Evolutionary conservation across 495 filamentous ascomycete genomes (phyloP), one percentile per base, ranked within the genome.

Genomic region (Aspergillus baeticus): DNA sequence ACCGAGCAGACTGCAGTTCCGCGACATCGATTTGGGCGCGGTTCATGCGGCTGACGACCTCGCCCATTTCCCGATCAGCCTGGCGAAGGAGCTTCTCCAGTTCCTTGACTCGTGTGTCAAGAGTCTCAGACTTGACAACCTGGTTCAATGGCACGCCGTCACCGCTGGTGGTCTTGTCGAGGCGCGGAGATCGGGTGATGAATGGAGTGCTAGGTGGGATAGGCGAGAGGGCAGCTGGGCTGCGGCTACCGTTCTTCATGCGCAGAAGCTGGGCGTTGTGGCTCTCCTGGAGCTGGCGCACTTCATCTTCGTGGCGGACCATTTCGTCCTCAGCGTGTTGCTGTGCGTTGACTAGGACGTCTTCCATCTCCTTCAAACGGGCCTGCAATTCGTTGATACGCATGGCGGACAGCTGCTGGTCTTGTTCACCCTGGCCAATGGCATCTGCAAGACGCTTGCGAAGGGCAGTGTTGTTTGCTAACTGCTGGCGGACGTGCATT

Each of bases 11-110:
- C 72, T 97, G 92, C 49, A 98, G 79, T 64, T 91, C 85, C 66
- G 91, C 84, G 35, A 98, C 94, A 72, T 96, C 91, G 53, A 96
- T 91, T 76, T 98, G 94, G 7, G 93, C 92, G 55, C 84, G 78
- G 72, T 91, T 96, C 91, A 98, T 96, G 51, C 88, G 81, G 51
- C 87, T 78, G 14, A 98, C 89, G 2, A 97, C 93, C 69, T 94
- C 88, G 66, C 93, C 84, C 94, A 98, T 97, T 77, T 97, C 93
- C 54, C 77, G 75, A 63, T 98, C 94, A 17, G 94, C 90, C 56
- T 94, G 83, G 21, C 79, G 74, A 17, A 98, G 78, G 10, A 91
- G 87, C 52, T 80, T 84, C 72, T 98, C 94, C 11, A 98, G 81
- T 64, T 95, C 91, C 55, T 82, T 79, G 26, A 90, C 85, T 48